These are phyloP conservation scores for Asterella californica DNA, from an alignment of 225 moss, liverwort and hornwort genomes.

Conservation along the genomic window DNA sequence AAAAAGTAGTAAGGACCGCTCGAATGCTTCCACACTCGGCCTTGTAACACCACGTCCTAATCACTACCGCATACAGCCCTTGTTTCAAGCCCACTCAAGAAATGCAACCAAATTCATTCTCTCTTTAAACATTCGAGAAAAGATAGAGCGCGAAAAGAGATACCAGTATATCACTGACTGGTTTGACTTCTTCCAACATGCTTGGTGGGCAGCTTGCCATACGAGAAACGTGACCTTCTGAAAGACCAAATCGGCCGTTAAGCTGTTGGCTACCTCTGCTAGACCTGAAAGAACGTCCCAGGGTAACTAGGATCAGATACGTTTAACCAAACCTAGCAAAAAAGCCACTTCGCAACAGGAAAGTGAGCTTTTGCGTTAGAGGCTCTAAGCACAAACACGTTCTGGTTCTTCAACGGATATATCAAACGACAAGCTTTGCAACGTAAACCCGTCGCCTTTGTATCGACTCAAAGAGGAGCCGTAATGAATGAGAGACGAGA, in stretches of 20 bases:
- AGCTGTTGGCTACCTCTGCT: slow-evolving; percentile 92
- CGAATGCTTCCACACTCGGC: background rate
- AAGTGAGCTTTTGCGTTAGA: slow-evolving; percentile 22
- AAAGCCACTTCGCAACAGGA: slow-evolving; percentile 27
- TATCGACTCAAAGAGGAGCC: slow-evolving; percentile 2
- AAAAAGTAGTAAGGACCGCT: background rate
- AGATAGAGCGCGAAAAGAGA: slow-evolving; percentile 28
- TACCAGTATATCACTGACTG: slow-evolving; percentile 63
- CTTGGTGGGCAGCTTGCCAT: slow-evolving; percentile 71
- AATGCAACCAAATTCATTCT: slow-evolving; percentile 8
- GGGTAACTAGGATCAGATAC: slow-evolving; percentile 53
- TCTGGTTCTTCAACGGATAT: slow-evolving; percentile 12
- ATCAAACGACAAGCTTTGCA: slow-evolving; percentile 21
- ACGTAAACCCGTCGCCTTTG: background rate
- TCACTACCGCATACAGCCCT: background rate
- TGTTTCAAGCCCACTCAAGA: slow-evolving; percentile 1
- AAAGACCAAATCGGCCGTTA: slow-evolving; percentile 83
- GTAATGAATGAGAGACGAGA: background rate
- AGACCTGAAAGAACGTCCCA: slow-evolving; percentile 89
- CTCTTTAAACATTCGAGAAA: slow-evolving; percentile 15
- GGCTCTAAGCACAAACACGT: slow-evolving; percentile 13
- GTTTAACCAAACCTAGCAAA: slow-evolving; percentile 31
- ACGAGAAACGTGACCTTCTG: slow-evolving; percentile 71
- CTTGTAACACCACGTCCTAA: background rate
- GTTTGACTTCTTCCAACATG: slow-evolving; percentile 58